These are phyloP conservation scores for Aegilops umbellulata DNA, from an alignment of 176 grass and related monocot species.

Conservation along the genomic window DNA sequence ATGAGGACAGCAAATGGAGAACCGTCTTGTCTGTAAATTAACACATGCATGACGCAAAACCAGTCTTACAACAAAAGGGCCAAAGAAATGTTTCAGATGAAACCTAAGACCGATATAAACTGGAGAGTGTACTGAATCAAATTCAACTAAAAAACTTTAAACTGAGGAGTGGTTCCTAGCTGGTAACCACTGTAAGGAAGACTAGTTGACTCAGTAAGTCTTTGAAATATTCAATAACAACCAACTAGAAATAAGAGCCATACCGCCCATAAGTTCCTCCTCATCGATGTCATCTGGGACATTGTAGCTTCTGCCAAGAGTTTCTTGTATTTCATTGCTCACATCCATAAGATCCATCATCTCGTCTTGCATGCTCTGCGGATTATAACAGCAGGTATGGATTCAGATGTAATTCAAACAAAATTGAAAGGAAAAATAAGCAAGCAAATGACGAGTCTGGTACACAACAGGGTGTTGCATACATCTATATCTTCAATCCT, in stretches of 20 bases:
- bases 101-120: background rate
- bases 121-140: no score
- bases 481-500: no score
- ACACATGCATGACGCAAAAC: background rate
- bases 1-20: slow-evolving; percentile 4
- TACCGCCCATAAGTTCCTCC: slow-evolving; percentile 95
- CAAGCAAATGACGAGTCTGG: no score
- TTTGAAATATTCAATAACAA: background rate
- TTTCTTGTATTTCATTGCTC: slow-evolving; percentile 95
- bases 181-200: background rate
- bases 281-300: slow-evolving; percentile 94
- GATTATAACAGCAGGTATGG: background rate
- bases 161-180: background rate
- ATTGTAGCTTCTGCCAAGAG: slow-evolving; percentile 93
- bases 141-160: no score
- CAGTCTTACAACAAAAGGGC: background rate
- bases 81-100: background rate
- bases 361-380: slow-evolving; percentile 96
- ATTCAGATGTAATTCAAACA: slow-evolving; percentile 1
- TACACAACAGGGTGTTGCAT: no score
- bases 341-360: slow-evolving; percentile 44
- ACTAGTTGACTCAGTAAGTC: accelerated
- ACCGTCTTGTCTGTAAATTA: background rate
- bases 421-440: no score
- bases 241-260: background rate